These are phyloP conservation scores for Plantago major DNA, from an alignment of 257 asterid species.

Conservation along the genomic window DNA sequence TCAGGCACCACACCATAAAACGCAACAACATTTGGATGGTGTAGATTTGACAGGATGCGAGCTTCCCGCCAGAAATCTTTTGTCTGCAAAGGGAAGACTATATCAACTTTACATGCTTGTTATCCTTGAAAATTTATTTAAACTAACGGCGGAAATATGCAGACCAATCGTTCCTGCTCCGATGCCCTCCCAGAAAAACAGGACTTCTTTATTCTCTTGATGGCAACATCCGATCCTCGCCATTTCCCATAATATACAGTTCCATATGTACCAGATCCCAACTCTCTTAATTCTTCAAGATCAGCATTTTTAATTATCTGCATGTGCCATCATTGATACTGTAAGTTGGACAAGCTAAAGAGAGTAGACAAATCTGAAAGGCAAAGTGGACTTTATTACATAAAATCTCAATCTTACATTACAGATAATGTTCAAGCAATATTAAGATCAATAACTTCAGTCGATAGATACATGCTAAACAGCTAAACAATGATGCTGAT, in stretches of 20 bases:
- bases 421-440: too few species aligned
- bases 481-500: neutral
- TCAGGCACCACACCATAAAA: slow-evolving; percentile 87
- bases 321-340: slow-evolving; percentile 7
- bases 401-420: slow-evolving; percentile 1
- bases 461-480: too few species aligned
- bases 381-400: slow-evolving; percentile 13
- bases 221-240: slow-evolving; percentile 84
- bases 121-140: slow-evolving; percentile 13
- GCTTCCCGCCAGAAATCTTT: slow-evolving; percentile 86
- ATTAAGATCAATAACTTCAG: too few species aligned
- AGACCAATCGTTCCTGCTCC: slow-evolving; percentile 66
- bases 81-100: slow-evolving; percentile 31
- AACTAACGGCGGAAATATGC: slow-evolving; percentile 25
- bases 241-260: slow-evolving; percentile 79
- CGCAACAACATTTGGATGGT: slow-evolving; percentile 78
- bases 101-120: slow-evolving; percentile 8
- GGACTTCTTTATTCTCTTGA: slow-evolving; percentile 57
- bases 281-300: slow-evolving; percentile 73
- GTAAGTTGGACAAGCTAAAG: slow-evolving; percentile 12
- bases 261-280: slow-evolving; percentile 84
- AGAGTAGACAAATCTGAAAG: slow-evolving; percentile 1
- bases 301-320: slow-evolving; percentile 74
- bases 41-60: slow-evolving; percentile 59
- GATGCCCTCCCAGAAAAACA: slow-evolving; percentile 69